phyloP scores from a whole-genome alignment of 169 alveolate genomes.

The Theileria orientalis region DNA sequence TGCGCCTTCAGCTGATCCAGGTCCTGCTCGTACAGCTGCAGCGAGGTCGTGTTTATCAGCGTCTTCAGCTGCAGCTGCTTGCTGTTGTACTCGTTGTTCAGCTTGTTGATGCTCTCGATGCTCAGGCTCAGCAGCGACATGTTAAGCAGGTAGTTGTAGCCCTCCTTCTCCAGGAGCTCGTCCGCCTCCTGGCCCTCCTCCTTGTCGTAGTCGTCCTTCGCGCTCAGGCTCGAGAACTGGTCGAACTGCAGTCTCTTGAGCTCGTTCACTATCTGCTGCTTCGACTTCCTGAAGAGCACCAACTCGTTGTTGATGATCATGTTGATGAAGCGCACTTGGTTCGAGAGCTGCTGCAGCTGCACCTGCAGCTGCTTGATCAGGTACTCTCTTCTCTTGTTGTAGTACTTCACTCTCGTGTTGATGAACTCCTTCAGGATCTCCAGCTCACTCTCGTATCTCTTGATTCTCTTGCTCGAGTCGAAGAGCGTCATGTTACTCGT shows the following conservation, averaged over 20 bases:
- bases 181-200: slow-evolving; percentile 10
- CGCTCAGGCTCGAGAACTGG: slow-evolving; percentile 67
- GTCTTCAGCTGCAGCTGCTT: slow-evolving; percentile 65
- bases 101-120: slow-evolving; percentile 89
- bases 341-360: slow-evolving; percentile 79
- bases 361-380: slow-evolving; percentile 80
- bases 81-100: slow-evolving; percentile 65
- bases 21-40: slow-evolving; percentile 76
- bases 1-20: slow-evolving; percentile 67
- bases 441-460: slow-evolving; percentile 85
- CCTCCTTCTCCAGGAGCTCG: slow-evolving; percentile 57
- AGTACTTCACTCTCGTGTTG: slow-evolving; percentile 85
- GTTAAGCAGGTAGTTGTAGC: slow-evolving; percentile 91
- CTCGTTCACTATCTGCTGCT: slow-evolving; percentile 74
- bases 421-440: slow-evolving; percentile 92
- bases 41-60: slow-evolving; percentile 65
- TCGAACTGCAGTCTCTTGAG: slow-evolving; percentile 80
- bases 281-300: slow-evolving; percentile 75
- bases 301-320: slow-evolving; percentile 86
- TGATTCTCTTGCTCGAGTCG: slow-evolving; percentile 87
- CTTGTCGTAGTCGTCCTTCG: no score
- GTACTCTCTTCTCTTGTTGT: slow-evolving; percentile 85
- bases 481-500: slow-evolving; percentile 93
- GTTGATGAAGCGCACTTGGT: slow-evolving; percentile 86
- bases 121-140: slow-evolving; percentile 95